Conservation (phyloP, 73 alveolate genomes). For the Paraurostyla sp. region DNA sequence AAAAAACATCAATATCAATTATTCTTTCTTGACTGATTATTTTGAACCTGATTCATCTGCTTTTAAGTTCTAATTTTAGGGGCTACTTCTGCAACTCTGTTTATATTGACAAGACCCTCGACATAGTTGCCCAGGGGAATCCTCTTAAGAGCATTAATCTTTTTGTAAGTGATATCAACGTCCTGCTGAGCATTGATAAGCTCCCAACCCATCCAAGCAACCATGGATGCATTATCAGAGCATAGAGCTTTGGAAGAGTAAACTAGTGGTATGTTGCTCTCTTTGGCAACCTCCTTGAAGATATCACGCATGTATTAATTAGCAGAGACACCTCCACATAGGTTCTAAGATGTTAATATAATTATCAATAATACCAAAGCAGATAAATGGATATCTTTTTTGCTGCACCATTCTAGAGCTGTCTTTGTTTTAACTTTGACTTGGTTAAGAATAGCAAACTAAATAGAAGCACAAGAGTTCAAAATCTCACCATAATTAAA, state of each 20-base stretch:
- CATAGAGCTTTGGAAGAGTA: background rate
- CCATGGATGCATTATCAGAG: slow-evolving; percentile 58
- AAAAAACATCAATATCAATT: too few species aligned
- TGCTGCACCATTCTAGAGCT: slow-evolving; percentile 26
- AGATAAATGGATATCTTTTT: background rate
- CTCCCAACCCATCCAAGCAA: slow-evolving; percentile 70
- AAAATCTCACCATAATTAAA: background rate
- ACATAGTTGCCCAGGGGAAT: slow-evolving; percentile 48
- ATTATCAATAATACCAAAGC: background rate
- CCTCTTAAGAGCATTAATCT: background rate
- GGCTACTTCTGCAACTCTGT: background rate
- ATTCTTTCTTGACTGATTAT: background rate
- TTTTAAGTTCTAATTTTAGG: background rate
- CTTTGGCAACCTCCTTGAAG: slow-evolving; percentile 12
- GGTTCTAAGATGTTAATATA: background rate
- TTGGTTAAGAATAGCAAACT: background rate
- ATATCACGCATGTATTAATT: background rate
- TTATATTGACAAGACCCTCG: slow-evolving; percentile 23
- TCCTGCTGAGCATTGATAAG: slow-evolving; percentile 11
- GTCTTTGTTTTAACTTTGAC: background rate
- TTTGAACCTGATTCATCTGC: background rate
- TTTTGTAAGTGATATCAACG: slow-evolving; percentile 15
- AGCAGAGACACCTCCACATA: slow-evolving; percentile 56
- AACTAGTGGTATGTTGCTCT: background rate
- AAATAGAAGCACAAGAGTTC: background rate